Base-by-base conservation (phyloP, 768 basidiomycete genomes). In the Podaxis pistillaris region DNA sequence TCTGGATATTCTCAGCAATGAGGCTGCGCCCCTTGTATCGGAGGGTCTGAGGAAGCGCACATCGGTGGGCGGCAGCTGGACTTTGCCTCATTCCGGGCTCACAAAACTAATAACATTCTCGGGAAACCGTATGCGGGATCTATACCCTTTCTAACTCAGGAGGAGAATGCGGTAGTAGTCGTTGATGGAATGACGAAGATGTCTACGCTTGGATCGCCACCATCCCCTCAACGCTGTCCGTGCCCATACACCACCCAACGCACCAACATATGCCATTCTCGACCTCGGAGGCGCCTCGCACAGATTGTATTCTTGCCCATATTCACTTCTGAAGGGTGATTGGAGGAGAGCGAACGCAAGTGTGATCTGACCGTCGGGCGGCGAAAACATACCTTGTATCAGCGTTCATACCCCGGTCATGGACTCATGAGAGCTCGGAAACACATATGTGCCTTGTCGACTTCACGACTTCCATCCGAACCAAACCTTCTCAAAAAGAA, bases 121-220 rank as follows among this genome's bases (percentile, higher is more conserved):
- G 49, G 79, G 85, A 69, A 66, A 70, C 41, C 77, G 88, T 60
- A 66, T 97, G 62, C 76, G 78, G 65, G 69, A 69, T 2, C 76
- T 74, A 62, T 96, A 88, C 64, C 88, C 88, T 9, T 98, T 97
- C 76, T 77, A 70, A 41, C 64, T 84, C 4, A 71, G 0, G 72
- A 82, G 26, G 76, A 79, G 65, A 86, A 86, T 54, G 86, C 84
- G 2, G 94, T 96, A 37, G 85, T 83, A 44, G 88, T 98, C 65
- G 96, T 98, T 95, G 95, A 97, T 66, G 96, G 96, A 6, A 87
- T 66, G 96, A 98, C 71, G 96, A 98, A 74, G 96, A 94, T 36
- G 93, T 98, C n/a, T 98, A 92, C 72, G 94, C 96, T 30, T 98
- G 96, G 96, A 94, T 98, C 67, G 97, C 96, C n/a, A 93, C 92